Conservation (phyloP, 2,329 filamentous ascomycete species). For the Alternaria consortialis region DNA sequence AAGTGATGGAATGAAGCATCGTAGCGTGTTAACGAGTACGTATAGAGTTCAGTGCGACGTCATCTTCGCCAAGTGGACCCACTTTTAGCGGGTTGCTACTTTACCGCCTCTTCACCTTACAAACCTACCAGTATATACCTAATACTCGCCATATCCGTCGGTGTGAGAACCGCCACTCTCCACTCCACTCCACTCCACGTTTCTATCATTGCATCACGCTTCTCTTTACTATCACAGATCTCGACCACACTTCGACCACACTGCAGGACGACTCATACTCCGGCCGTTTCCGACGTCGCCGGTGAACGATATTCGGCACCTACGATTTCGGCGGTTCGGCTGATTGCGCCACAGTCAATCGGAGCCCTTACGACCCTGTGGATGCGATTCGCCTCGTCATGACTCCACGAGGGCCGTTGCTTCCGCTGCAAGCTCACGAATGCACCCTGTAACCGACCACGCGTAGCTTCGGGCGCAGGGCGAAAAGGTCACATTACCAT, state of each 20-base stretch:
- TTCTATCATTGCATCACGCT: constrained; percentile 8
- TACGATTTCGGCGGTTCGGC: constrained; percentile 21
- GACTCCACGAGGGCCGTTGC: constrained; percentile 11
- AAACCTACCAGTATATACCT: constrained; percentile 16
- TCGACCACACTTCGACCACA: constrained; percentile 11
- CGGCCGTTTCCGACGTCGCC: constrained; percentile 21
- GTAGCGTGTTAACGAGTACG: constrained; percentile 5
- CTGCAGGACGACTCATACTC: constrained; percentile 14
- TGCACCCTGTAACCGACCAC: constrained; percentile 6
- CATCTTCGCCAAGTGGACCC: constrained; percentile 24
- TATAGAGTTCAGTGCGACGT: constrained; percentile 22
- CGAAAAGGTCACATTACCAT: constrained; percentile 7
- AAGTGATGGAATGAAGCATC: constrained; percentile 8
- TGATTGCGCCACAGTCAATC: constrained; percentile 9
- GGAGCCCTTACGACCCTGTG: constrained; percentile 1
- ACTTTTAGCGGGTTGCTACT: constrained; percentile 20
- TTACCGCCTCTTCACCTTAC: constrained; percentile 40
- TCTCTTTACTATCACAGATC: constrained; percentile 14
- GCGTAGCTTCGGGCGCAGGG: constrained; percentile 12
- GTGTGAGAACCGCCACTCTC: constrained; percentile 41
- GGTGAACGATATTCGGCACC: constrained; percentile 18
- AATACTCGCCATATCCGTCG: constrained; percentile 29
- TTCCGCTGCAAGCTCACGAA: constrained; percentile 14
- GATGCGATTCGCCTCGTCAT: constrained; percentile 7
- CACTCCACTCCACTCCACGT: constrained; percentile 8